Percentiles rank a stretch among this genome's conserved stretches.
Conservation (phyloP, 2,329 filamentous ascomycete species). For the Cercospora berteroae region DNA sequence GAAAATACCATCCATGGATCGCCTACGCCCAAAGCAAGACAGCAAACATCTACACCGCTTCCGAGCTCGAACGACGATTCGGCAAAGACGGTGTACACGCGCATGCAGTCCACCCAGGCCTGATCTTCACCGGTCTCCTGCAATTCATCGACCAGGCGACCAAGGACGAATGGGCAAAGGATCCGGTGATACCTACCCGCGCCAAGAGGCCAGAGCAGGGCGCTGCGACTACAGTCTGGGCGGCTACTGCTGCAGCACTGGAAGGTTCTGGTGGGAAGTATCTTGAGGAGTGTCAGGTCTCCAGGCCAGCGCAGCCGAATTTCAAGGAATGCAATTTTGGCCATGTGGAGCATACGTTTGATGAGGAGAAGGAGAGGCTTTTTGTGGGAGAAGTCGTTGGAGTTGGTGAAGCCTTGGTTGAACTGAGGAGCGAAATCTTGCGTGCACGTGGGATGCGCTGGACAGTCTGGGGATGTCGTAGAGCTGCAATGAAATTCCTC, state of each 20-base stretch:
- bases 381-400: conserved; percentile 40
- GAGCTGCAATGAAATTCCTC: too few species aligned
- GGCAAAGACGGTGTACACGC: conserved; percentile 47
- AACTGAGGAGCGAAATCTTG: neutral
- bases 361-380: conserved; percentile 37
- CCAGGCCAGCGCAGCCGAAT: conserved; percentile 31
- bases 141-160: conserved; percentile 2
- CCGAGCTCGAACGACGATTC: conserved; percentile 52
- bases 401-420: neutral
- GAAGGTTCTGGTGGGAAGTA: conserved; percentile 34
- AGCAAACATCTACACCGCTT: conserved; percentile 53
- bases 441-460: too few species aligned
- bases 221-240: conserved; percentile 50
- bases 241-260: conserved; percentile 44
- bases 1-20: conserved; percentile 36
- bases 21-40: conserved; percentile 53
- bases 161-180: neutral
- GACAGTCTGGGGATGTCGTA: too few species aligned
- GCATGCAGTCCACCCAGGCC: conserved; percentile 48
- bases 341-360: neutral
- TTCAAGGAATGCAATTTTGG: conserved; percentile 18
- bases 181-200: neutral
- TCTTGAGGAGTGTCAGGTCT: conserved; percentile 19
- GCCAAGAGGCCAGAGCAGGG: conserved; percentile 45
- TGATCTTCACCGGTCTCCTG: conserved; percentile 35